Evolutionary conservation across 495 filamentous ascomycete genomes (phyloP).

Genomic region (Aspergillus campestris): DNA sequence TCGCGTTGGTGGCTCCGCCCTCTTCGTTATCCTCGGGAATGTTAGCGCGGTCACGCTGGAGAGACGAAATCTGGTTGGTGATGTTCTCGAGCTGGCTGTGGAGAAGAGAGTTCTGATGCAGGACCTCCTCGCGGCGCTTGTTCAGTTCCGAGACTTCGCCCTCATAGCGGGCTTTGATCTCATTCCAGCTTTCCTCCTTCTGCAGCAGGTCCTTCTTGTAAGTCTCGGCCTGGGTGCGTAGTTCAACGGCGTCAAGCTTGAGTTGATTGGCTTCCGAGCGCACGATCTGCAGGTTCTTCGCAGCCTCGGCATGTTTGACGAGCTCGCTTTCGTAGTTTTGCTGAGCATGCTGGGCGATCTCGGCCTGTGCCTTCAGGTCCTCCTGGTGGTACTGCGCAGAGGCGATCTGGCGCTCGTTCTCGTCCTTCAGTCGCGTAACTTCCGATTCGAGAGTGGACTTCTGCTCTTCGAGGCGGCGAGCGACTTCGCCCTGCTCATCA

Average conservation of each 20-base stretch:
- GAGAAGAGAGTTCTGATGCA: slow-evolving; percentile 77
- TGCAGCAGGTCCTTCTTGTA: slow-evolving; percentile 67
- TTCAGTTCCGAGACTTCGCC: slow-evolving; percentile 72
- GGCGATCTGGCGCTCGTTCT: slow-evolving; percentile 68
- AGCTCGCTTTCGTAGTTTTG: slow-evolving; percentile 92
- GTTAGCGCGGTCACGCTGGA: slow-evolving; percentile 63
- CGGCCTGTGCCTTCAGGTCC: slow-evolving; percentile 84
- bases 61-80: slow-evolving; percentile 60
- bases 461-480: slow-evolving; percentile 69
- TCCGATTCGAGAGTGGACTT: slow-evolving; percentile 65
- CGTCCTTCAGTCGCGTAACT: slow-evolving; percentile 74
- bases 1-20: slow-evolving; percentile 33
- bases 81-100: slow-evolving; percentile 83
- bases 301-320: slow-evolving; percentile 88
- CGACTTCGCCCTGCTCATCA: slow-evolving; percentile 64
- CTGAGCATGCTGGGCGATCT: slow-evolving; percentile 87
- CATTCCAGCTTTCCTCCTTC: slow-evolving; percentile 80
- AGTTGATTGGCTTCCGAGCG: slow-evolving; percentile 74
- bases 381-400: slow-evolving; percentile 77
- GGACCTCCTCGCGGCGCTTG: slow-evolving; percentile 67
- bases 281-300: slow-evolving; percentile 67
- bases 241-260: slow-evolving; percentile 61
- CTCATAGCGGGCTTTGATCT: slow-evolving; percentile 71
- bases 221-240: slow-evolving; percentile 71
- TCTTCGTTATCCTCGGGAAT: slow-evolving; percentile 39